Evolutionary conservation across 2,329 filamentous ascomycete species (phyloP).

Genomic region (Venturia aucupariae): DNA sequence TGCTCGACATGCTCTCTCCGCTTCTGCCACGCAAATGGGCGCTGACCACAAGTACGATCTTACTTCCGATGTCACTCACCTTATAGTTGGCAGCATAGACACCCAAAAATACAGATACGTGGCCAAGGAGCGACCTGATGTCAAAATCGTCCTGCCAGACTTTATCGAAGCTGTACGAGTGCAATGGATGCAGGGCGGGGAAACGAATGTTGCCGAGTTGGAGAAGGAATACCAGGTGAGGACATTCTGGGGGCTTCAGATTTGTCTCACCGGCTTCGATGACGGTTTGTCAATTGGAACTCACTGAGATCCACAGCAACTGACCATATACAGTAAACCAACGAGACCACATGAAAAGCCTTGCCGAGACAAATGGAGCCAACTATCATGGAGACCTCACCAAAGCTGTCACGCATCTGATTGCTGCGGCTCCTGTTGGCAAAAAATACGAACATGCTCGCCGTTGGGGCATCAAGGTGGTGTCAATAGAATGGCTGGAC

Average conservation of each 20-base stretch:
- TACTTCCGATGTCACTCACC: constrained; percentile 90
- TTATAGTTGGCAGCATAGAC: constrained; percentile 78
- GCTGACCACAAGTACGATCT: constrained; percentile 82
- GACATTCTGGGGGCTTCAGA: constrained; percentile 51
- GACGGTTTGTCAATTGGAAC: constrained; percentile 39
- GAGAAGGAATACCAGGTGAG: constrained; percentile 58
- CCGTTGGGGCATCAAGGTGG: constrained; percentile 69
- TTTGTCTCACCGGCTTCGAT: constrained; percentile 63
- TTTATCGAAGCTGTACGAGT: constrained; percentile 77
- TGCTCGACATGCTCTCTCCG: constrained; percentile 42
- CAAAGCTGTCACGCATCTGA: constrained; percentile 77
- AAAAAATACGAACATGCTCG: constrained; percentile 87
- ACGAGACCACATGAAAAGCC: constrained; percentile 60
- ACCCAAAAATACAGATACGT: constrained; percentile 95
- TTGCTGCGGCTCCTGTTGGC: constrained; percentile 68
- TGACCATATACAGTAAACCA: constrained; percentile 25
- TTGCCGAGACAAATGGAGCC: constrained; percentile 63
- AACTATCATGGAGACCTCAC: constrained; percentile 82
- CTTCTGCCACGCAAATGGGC: constrained; percentile 69
- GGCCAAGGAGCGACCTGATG: constrained; percentile 76
- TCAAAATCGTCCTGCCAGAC: constrained; percentile 69
- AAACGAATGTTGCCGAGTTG: constrained; percentile 61
- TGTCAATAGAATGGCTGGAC: constrained; percentile 75
- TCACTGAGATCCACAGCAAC: neutral
- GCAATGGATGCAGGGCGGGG: constrained; percentile 70